phyloP scores from a whole-genome alignment of 2,329 filamentous ascomycete species.

The Trichophyton simii region DNA sequence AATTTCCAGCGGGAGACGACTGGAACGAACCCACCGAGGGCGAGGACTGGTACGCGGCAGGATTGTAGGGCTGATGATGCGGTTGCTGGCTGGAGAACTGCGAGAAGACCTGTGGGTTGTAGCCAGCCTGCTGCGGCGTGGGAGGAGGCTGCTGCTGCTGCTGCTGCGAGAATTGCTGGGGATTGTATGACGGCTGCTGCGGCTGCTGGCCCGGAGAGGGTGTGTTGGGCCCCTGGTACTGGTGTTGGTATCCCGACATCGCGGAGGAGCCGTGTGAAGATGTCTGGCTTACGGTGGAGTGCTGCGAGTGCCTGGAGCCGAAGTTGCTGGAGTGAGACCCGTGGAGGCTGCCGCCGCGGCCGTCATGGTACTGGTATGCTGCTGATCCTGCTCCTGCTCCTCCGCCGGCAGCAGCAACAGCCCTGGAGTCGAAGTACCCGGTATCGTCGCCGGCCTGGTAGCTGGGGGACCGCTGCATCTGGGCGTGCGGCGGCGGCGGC shows the following conservation, averaged over 20 bases:
- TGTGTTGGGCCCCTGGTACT: slow-evolving; percentile 32
- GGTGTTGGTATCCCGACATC: slow-evolving; percentile 40
- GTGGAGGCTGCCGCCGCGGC: slow-evolving; percentile 24
- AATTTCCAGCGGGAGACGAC: slow-evolving; percentile 23
- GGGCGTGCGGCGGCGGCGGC: slow-evolving; percentile 23
- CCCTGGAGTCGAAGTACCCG: slow-evolving; percentile 33
- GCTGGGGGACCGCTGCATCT: slow-evolving; percentile 49
- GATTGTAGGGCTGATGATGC: slow-evolving; percentile 32
- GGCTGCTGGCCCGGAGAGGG: slow-evolving; percentile 31
- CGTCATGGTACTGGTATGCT: slow-evolving; percentile 25
- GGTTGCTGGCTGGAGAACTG: slow-evolving; percentile 20
- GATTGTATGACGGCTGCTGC: slow-evolving; percentile 44
- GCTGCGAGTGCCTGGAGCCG: slow-evolving; percentile 27
- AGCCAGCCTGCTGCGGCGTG: slow-evolving; percentile 40
- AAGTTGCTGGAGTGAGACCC: slow-evolving; percentile 20
- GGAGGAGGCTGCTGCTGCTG: slow-evolving; percentile 23
- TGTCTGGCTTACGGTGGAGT: slow-evolving; percentile 27
- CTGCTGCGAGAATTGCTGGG: slow-evolving; percentile 44
- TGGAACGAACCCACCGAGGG: slow-evolving; percentile 19
- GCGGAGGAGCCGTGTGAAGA: slow-evolving; percentile 31
- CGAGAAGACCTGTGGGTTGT: slow-evolving; percentile 57
- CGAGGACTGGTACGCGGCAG: slow-evolving; percentile 36
- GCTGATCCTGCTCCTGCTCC: slow-evolving; percentile 11
- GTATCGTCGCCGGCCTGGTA: slow-evolving; percentile 67
- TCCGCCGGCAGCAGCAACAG: slow-evolving; percentile 13